Base-by-base conservation (phyloP, 257 asterid genomes). In the Nicotiana attenuata region DNA sequence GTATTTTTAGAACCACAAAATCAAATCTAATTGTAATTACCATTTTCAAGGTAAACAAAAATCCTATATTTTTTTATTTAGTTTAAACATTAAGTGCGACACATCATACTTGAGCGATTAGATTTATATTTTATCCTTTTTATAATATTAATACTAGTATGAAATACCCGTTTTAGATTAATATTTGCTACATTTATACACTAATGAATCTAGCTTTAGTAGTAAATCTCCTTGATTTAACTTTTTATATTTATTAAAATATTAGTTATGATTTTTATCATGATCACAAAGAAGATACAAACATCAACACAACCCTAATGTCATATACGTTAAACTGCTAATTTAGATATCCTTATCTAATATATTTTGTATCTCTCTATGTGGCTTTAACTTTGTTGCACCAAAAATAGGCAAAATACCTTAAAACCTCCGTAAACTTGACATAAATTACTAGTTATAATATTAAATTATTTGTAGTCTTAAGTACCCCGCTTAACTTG, bases 341-440 rank as follows among this genome's bases (percentile, higher is more conserved):
- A 14, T 17, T 20, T 60, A n/a, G 28, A 9, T 61, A 15, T 0
- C 8, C 31, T 22, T 1, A 20, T 20, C 17, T 22, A 26, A 15
- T 61, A 61, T 22, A 2, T 61, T 22, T 11, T 77, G 7, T 84
- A n/a, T 26, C 47, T 77, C 71, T 85, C 77, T 76, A 11, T 7
- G 52, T 3, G 26, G 35, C 26, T 65, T 38, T 17, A 7, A 14
- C 60, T 84, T 69, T 87, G 84, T 79, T 80, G 20, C 71, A 28
- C 84, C 24, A 76, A 59, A 8, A 24, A 31, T 60, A 26, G 28
- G 28, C 28, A 26, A 26, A 26, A 26, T 26, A 26, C 29, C 29
- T 28, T 28, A 28, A 28, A 28, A 28, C 29, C 2, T 2, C 29
- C 29, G 29, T 28, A 28, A 28, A 28, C 29, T 28, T 28, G 29